Evolutionary conservation across 2,329 filamentous ascomycete genomes (phyloP).

Genomic region (Cryphonectria parasitica): DNA sequence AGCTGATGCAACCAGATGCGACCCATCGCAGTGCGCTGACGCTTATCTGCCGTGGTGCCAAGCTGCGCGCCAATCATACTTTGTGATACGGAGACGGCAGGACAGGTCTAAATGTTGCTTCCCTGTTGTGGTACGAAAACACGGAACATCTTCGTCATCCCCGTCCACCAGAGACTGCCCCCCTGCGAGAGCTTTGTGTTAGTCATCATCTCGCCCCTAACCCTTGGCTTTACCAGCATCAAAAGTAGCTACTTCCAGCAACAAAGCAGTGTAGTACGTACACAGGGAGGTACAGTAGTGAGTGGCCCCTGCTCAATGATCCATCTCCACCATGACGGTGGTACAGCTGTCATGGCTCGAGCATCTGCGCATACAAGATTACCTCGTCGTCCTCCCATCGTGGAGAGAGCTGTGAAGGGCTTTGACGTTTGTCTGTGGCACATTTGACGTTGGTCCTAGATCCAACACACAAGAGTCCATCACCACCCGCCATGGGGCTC

Average conservation of each 20-base stretch:
- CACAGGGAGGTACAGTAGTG: background rate
- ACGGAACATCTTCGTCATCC: background rate
- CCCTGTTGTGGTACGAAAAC: background rate
- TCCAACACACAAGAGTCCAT: background rate
- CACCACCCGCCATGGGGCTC: slow-evolving; percentile 45
- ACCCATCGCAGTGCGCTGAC: slow-evolving; percentile 7
- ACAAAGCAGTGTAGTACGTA: background rate
- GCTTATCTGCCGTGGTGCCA: slow-evolving; percentile 2
- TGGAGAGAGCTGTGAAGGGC: background rate
- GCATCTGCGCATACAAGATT: background rate
- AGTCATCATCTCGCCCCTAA: background rate
- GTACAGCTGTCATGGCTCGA: background rate
- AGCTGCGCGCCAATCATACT: background rate
- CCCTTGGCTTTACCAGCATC: background rate
- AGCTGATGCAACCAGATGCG: slow-evolving; percentile 12
- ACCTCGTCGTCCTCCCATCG: background rate
- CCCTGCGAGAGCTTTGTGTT: background rate
- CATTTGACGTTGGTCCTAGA: background rate
- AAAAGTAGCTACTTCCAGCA: background rate
- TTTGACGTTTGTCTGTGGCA: background rate
- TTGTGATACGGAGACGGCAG: background rate
- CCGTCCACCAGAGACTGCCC: background rate
- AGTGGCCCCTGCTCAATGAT: background rate
- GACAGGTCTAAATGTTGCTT: background rate
- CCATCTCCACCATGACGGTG: background rate